phyloP scores from a whole-genome alignment of 306 rosid genomes.

The Gastrolobium villosum region DNA sequence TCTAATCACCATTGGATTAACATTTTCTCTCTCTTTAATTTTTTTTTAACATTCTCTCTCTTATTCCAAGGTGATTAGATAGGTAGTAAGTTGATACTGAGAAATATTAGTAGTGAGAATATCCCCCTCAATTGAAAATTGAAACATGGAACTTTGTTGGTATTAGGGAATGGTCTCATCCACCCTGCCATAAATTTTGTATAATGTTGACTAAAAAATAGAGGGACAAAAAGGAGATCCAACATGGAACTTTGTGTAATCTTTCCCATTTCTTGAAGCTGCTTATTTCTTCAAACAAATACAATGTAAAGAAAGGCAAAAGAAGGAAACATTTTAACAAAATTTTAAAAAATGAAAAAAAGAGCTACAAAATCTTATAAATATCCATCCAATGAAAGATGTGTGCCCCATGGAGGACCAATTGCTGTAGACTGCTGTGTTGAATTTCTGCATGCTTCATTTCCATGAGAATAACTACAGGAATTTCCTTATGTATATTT shows the following conservation, averaged over 20 bases:
- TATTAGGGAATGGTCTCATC: neutral
- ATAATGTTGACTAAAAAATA: slow-evolving; percentile 27
- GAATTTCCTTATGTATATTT: slow-evolving; percentile 43
- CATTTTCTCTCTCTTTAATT: no score
- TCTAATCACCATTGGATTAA: no score
- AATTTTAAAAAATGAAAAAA: neutral
- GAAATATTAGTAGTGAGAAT: no score
- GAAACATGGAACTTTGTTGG: neutral
- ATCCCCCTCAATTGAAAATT: slow-evolving; percentile 5
- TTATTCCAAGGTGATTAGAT: no score
- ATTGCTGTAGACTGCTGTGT: slow-evolving; percentile 3
- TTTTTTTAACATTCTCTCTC: no score
- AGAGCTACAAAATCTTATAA: slow-evolving; percentile 48
- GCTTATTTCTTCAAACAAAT: slow-evolving; percentile 44
- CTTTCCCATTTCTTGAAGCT: slow-evolving; percentile 34
- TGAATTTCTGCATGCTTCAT: slow-evolving; percentile 27
- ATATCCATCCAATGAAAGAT: slow-evolving; percentile 46
- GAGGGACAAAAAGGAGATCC: neutral
- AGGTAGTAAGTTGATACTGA: no score
- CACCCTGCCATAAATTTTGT: neutral
- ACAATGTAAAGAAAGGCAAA: slow-evolving; percentile 26
- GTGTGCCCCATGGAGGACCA: slow-evolving; percentile 20
- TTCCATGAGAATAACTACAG: slow-evolving; percentile 38
- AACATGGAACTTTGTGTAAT: neutral
- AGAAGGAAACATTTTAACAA: neutral